Evolutionary conservation across 805 yeast species (phyloP), one percentile per base, ranked within the genome.

Genomic region (Wickerhamomyces hampshirensis): DNA sequence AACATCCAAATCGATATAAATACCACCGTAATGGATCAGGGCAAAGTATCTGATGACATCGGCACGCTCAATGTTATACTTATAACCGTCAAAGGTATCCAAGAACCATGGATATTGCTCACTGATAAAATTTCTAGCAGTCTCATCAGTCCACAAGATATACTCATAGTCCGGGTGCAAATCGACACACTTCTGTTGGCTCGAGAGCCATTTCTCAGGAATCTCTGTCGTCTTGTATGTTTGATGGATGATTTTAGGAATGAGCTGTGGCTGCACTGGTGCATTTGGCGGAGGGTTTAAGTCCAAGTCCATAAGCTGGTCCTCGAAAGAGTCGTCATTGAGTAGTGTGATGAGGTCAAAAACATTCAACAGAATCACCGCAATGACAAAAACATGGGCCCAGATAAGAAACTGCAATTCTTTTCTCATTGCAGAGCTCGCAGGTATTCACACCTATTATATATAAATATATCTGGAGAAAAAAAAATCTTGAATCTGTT

Each of bases 171-270:
- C 96, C 2, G 93, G 91, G 56, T 89, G 94, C 38, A 81, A 62
- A 42, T 83, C 84, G 28, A 76, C 69, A 55, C 95, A 86, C 18
- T 75, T 73, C 55, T 78, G 71, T 53, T 85, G 95, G 19, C 94
- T 87, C 5, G 70, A 73, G 42, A 65, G 66, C 97, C 97, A 89
- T 32, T 72, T 67, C 33, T 78, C 88, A 3, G 97, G 97, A 12
- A 88, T 75, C 15, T 79, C 72, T 11, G 65, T 70, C 15, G 85
- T 83, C 56, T 84, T 88, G 61, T 89, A 89, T 11, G 96, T 89
- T 59, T 89, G 97, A 56, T 89, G 97, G 37, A 89, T 87, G 56
- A 88, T 87, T 53, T 83, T 84, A 26, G 97, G 97, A 31, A 88
- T 86, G 26, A 82, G 56, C 40, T 70, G 71, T 8, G 78, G 77